Evolutionary conservation across 805 yeast species (phyloP).

Genomic region (Candida alai): DNA sequence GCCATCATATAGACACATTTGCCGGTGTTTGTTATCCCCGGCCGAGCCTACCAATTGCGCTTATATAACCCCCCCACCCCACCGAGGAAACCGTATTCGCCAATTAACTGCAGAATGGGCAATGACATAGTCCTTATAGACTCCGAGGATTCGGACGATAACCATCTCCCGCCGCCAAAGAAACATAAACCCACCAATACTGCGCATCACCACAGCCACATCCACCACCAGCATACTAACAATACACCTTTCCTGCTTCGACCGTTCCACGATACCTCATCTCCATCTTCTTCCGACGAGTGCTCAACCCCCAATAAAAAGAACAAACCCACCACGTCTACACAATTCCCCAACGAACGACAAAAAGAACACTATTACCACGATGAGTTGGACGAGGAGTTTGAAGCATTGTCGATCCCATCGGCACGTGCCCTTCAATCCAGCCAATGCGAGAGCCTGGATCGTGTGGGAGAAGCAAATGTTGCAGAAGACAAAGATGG

Average conservation of each 20-base stretch:
- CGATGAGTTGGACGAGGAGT: slow-evolving; percentile 5
- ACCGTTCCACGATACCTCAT: slow-evolving; percentile 8
- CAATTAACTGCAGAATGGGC: background rate
- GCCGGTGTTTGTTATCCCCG: too few relatives aligned
- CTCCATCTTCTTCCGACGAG: slow-evolving; percentile 5
- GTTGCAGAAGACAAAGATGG: slow-evolving; percentile 4
- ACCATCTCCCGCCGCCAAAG: slow-evolving; percentile 3
- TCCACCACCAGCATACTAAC: background rate
- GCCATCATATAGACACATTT: too few relatives aligned
- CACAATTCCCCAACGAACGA: slow-evolving; percentile 4
- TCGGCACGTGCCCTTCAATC: slow-evolving; percentile 5
- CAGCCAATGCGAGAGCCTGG: slow-evolving; percentile 3
- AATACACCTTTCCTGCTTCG: slow-evolving; percentile 1
- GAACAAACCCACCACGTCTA: too few relatives aligned
- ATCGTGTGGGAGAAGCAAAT: background rate
- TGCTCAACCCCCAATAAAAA: background rate
- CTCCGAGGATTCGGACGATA: slow-evolving; percentile 16
- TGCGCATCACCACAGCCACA: slow-evolving; percentile 6
- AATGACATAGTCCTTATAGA: slow-evolving; percentile 24
- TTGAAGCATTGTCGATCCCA: slow-evolving; percentile 5
- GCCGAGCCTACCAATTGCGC: too few relatives aligned
- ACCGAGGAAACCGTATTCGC: background rate
- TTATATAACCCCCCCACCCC: too few relatives aligned
- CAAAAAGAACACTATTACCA: background rate
- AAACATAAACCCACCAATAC: too few relatives aligned